Conservation (phyloP, 176 grass and related monocot genomes). For the Lolium rigidum region DNA sequence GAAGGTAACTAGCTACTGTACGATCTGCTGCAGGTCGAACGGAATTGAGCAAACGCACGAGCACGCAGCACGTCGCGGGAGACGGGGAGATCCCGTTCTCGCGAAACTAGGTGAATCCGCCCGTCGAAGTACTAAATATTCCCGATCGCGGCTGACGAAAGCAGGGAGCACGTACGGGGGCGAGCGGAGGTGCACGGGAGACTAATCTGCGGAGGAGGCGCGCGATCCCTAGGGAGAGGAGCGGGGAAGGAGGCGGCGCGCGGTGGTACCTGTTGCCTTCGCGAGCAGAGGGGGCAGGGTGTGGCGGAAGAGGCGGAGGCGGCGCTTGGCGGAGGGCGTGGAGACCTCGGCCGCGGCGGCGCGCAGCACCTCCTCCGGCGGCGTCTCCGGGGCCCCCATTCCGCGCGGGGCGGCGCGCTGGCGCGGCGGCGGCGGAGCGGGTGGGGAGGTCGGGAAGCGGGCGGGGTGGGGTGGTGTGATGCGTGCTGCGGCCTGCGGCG, state of each 20-base stretch:
- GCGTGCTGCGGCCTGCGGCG: constrained; percentile 36
- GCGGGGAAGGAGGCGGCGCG: neutral
- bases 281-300: constrained; percentile 59
- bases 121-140: neutral
- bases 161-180: constrained; percentile 19
- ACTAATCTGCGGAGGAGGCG: neutral
- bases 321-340: constrained; percentile 72
- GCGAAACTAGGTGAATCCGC: constrained; percentile 10
- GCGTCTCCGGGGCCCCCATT: constrained; percentile 56
- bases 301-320: constrained; percentile 75
- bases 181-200: constrained; percentile 19
- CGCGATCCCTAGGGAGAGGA: neutral
- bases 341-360: constrained; percentile 75
- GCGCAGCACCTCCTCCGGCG: constrained; percentile 59
- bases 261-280: constrained; percentile 39
- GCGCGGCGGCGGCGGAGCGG: constrained; percentile 23
- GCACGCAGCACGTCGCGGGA: neutral
- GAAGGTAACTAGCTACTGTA: constrained; percentile 16
- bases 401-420: constrained; percentile 19
- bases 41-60: constrained; percentile 24
- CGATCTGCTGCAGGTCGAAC: constrained; percentile 10
- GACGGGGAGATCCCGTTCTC: constrained; percentile 17
- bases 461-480: constrained; percentile 23
- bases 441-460: neutral
- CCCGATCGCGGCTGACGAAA: constrained; percentile 36